Conservation (phyloP, 306 rosid genomes). For the Cucurbita maxima region DNA sequence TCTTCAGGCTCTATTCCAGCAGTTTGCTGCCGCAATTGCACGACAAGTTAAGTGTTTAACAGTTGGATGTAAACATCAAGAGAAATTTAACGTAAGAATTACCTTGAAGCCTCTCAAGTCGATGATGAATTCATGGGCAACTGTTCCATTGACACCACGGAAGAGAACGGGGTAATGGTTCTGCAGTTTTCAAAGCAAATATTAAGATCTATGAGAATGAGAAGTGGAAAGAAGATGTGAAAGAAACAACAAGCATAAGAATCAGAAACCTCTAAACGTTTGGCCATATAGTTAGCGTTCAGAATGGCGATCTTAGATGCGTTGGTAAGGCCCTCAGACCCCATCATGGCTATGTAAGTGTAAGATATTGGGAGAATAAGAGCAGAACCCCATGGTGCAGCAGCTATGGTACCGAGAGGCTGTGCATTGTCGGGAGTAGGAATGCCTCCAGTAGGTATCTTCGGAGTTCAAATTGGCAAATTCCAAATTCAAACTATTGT, state of each 20-base stretch:
- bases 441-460: constrained; percentile 86
- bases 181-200: constrained; percentile 27
- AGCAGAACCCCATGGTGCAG: constrained; percentile 99
- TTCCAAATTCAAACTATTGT: not conserved
- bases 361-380: constrained; percentile 96
- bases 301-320: constrained; percentile 96
- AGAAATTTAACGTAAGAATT: not conserved
- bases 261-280: constrained; percentile 71
- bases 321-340: constrained; percentile 84
- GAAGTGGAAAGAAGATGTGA: not conserved
- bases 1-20: constrained; percentile 96
- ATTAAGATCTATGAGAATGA: constrained; percentile 7
- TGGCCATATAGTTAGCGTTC: constrained; percentile 97
- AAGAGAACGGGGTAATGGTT: constrained; percentile 70
- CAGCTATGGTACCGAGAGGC: constrained; percentile 90
- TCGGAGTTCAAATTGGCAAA: constrained; percentile 8
- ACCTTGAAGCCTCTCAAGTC: constrained; percentile 98
- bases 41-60: constrained; percentile 10
- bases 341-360: constrained; percentile 98
- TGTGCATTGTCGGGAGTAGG: constrained; percentile 68
- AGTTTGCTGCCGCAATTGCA: constrained; percentile 35
- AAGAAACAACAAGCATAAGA: constrained; percentile 5
- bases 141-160: constrained; percentile 97
- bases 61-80: not conserved
- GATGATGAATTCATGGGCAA: constrained; percentile 87